These are phyloP conservation scores for Solanum boliviense DNA, from an alignment of 257 asterid species.

Conservation along the genomic window DNA sequence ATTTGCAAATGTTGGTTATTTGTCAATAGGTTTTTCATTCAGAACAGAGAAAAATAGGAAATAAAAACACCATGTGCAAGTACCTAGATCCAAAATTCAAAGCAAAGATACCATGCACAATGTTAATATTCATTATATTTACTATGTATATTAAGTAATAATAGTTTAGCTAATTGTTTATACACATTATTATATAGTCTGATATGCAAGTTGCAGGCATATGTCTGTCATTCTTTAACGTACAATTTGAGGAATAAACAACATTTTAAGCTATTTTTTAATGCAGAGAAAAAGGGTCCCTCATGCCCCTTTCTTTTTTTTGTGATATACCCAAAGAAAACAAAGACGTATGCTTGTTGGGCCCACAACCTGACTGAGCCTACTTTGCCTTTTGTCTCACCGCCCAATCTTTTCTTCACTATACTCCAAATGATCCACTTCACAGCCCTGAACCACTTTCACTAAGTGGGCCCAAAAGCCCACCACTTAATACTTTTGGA, in stretches of 20 bases:
- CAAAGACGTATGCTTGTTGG: constrained; percentile 21
- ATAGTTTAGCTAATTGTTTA: neutral
- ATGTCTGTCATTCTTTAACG: neutral
- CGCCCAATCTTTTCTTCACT: constrained; percentile 3
- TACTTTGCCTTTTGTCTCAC: constrained; percentile 16
- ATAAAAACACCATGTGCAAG: neutral
- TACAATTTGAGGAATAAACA: neutral
- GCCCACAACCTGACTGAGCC: constrained; percentile 36
- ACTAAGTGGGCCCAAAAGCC: constrained; percentile 23
- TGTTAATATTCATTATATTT: neutral
- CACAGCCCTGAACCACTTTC: constrained; percentile 15
- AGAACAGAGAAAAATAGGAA: neutral
- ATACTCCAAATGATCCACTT: constrained; percentile 24
- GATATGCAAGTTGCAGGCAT: constrained; percentile 1
- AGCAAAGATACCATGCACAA: neutral
- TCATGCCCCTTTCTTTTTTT: neutral
- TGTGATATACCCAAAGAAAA: constrained; percentile 8
- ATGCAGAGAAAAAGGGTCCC: constrained; percentile 7
- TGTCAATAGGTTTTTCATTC: neutral
- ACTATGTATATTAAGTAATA: neutral
- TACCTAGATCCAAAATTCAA: neutral
- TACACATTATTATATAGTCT: neutral
- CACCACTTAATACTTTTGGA: constrained; percentile 13
- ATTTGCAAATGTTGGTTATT: neutral
- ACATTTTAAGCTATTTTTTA: neutral